Percentiles rank a stretch among this genome's conserved stretches.
Conservation (phyloP, 345 rosid species). For the Moringa oleifera region DNA sequence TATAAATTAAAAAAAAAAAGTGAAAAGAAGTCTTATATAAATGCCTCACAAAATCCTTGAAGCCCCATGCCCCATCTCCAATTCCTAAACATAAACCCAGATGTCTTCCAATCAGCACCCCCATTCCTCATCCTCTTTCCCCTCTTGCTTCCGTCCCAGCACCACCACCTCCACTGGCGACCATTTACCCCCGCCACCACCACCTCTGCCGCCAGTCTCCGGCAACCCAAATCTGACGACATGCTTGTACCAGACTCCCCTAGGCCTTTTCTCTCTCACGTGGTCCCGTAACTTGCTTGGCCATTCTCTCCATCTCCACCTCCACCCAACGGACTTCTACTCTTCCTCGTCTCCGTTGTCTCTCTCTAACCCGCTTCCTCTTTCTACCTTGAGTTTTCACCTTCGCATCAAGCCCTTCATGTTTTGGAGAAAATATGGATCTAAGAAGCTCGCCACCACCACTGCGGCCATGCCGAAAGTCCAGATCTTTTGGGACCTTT, state of each 20-base stretch:
- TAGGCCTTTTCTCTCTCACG: constrained; percentile 77
- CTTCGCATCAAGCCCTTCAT: constrained; percentile 60
- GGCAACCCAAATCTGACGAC: constrained; percentile 60
- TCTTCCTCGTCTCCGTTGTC: constrained; percentile 27
- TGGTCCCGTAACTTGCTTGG: constrained; percentile 79
- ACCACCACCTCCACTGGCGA: constrained; percentile 10
- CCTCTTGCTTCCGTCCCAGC: constrained; percentile 47
- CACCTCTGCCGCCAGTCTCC: constrained; percentile 23
- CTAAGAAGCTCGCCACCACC: constrained; percentile 33
- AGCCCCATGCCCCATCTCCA: no score
- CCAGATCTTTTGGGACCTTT: constrained; percentile 74
- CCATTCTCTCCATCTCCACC: constrained; percentile 72
- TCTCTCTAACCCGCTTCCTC: constrained; percentile 42
- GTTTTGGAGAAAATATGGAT: constrained; percentile 83
- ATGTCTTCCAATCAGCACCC: constrained; percentile 40
- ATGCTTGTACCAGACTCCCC: constrained; percentile 66
- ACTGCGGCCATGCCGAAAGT: constrained; percentile 18
- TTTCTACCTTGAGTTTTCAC: constrained; percentile 52
- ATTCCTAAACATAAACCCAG: no score
- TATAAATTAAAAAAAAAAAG: no score
- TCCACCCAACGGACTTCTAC: constrained; percentile 45
- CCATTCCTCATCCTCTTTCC: constrained; percentile 28
- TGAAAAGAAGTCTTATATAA: no score
- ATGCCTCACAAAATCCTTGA: no score
- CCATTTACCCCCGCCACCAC: constrained; percentile 23